Evolutionary conservation across 2,329 filamentous ascomycete genomes (phyloP), one percentile per base, ranked within the genome.

Genomic region (Teratosphaeriaceae sp.): DNA sequence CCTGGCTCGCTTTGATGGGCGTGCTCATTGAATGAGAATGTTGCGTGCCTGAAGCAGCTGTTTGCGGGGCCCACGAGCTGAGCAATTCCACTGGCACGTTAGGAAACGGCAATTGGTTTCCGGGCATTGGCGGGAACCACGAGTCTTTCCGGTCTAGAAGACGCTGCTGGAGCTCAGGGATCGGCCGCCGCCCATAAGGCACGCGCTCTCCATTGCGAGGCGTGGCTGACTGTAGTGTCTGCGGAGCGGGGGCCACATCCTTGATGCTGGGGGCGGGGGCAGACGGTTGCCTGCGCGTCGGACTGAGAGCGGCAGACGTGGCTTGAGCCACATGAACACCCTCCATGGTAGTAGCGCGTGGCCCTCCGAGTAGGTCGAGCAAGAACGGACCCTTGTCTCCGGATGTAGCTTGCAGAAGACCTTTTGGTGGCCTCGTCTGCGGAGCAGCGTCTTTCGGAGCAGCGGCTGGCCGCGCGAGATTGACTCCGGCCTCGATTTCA

Each of bases 131-230:
- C 6, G 65, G 63, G 7, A 62, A 45, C 65, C 64, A 67, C 5
- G 57, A 73, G 13, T 70, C 63, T 5, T 61, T 47, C 9, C 64
- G 56, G 5, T 70, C 65, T 1, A 83, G 59, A 4, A 82, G 61
- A 7, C 62, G 51, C 33, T 59, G 54, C 51, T 83, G 79, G 13
- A 73, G 65, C 20, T 57, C 62, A 2, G 72, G 66, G 4, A 68
- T 60, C 22, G 44, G 58, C 19, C 48, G 45, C 2, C 57, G 52
- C 12, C 50, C 50, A 40, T 61, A 57, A 19, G 46, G 47, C 18
- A 43, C n/a, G 16, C 37, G 23, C 5, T 9, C n/a, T 3, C 2
- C 18, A 6, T n/a, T 23, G 9, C 16, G 22, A 16, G 27, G 40
- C 40, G 18, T 27, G 9, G 35, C 22, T 8, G 22, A 20, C 38